Percentiles rank a stretch among this genome's conserved stretches.
Evolutionary conservation across 192 early-diverging fungal genomes (phyloP).

Genomic region (Paraglomus occultum): DNA sequence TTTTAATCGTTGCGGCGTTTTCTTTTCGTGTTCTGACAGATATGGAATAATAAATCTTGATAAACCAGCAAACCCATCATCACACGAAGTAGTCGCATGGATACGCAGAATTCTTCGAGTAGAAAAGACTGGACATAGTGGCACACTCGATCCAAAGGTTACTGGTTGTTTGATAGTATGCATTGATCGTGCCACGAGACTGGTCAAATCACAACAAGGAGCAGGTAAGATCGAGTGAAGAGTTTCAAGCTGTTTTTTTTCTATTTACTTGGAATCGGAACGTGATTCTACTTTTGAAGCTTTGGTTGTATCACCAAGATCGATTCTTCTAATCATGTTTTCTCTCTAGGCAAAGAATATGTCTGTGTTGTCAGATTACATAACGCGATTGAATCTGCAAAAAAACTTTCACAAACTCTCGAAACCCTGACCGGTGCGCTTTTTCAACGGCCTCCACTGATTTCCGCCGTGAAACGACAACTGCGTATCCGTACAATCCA

Average conservation of each 20-base stretch:
- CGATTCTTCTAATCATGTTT: not conserved
- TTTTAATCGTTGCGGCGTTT: not conserved
- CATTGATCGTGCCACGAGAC: slow-evolving; percentile 95
- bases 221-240: slow-evolving; percentile 57
- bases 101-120: slow-evolving; percentile 95
- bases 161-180: slow-evolving; percentile 99
- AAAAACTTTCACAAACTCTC: slow-evolving; percentile 80
- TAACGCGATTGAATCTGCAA: slow-evolving; percentile 87
- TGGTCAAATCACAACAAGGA: slow-evolving; percentile 99
- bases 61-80: slow-evolving; percentile 99
- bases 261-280: too few species aligned
- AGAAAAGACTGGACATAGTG: slow-evolving; percentile 98
- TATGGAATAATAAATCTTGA: slow-evolving; percentile 99
- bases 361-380: slow-evolving; percentile 94
- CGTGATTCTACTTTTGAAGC: too few species aligned
- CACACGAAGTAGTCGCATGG: slow-evolving; percentile 99
- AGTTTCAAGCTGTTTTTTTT: too few species aligned
- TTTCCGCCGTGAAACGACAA: slow-evolving; percentile 99
- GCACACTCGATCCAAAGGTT: slow-evolving; percentile 98
- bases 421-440: slow-evolving; percentile 98
- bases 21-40: slow-evolving; percentile 34
- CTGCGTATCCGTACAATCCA: slow-evolving; percentile 98
- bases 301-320: not conserved
- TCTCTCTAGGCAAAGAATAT: slow-evolving; percentile 77
- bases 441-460: slow-evolving; percentile 98